A percentile compares a stretch with the other conserved stretches of the same genome.
Conservation (phyloP, 371 early-diverging fungal genomes). For the Zychaea mexicana region DNA sequence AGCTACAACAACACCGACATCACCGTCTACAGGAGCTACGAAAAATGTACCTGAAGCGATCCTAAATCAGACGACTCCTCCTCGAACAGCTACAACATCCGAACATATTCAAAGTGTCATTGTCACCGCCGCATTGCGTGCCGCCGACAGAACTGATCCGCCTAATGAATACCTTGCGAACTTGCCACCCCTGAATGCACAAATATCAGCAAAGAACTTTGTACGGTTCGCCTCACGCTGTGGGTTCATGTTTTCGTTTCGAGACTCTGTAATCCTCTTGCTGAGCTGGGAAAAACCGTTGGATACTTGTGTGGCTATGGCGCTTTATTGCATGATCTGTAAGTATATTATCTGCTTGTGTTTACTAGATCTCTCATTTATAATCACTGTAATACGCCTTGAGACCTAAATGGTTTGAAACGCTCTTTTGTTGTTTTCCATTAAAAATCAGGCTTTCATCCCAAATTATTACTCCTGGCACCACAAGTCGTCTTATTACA, state of each 20-base stretch:
- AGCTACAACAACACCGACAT: not conserved
- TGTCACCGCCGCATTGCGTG: conserved; percentile 45
- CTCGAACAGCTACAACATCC: conserved; percentile 12
- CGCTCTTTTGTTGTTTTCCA: not conserved
- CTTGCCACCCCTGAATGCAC: conserved; percentile 41
- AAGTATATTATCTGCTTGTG: too few species aligned
- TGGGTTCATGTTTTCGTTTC: conserved; percentile 44
- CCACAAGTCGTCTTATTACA: conserved; percentile 34
- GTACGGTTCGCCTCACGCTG: conserved; percentile 46
- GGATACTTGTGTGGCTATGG: conserved; percentile 37
- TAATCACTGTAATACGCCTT: too few species aligned
- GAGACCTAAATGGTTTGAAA: too few species aligned
- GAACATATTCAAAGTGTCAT: conserved; percentile 34
- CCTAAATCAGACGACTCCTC: not conserved
- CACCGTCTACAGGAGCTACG: not conserved
- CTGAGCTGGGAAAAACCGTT: conserved; percentile 49
- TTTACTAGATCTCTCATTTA: too few species aligned
- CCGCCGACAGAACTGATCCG: conserved; percentile 29
- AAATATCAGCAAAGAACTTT: conserved; percentile 48
- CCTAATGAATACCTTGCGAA: conserved; percentile 36
- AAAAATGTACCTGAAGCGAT: not conserved
- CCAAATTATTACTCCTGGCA: conserved; percentile 30
- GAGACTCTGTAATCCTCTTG: conserved; percentile 42
- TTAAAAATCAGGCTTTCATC: conserved; percentile 32
- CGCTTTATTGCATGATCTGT: conserved; percentile 43